A percentile compares a stretch with the other conserved stretches of the same genome.
Evolutionary conservation across 192 early-diverging fungal species (phyloP).

Genomic region (Radiomyces spectabilis): DNA sequence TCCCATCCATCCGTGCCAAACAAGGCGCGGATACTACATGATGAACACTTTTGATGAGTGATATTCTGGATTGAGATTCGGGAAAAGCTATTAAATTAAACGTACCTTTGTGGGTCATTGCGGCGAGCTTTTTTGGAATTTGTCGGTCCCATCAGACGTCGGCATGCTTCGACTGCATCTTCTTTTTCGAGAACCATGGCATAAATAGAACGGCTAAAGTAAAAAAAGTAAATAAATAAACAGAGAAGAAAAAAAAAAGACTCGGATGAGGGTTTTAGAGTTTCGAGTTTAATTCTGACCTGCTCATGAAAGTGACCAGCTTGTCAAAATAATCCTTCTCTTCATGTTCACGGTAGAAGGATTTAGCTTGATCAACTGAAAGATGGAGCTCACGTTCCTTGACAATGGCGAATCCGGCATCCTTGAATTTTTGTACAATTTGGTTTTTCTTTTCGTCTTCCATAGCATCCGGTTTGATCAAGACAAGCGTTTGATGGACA

Average conservation of each 20-base stretch:
- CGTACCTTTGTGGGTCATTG: slow-evolving; percentile 29
- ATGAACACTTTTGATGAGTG: too few relatives aligned
- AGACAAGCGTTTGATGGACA: slow-evolving; percentile 40
- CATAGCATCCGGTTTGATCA: slow-evolving; percentile 55
- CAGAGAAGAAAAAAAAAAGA: not conserved
- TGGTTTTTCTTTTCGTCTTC: slow-evolving; percentile 32
- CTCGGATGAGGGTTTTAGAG: slow-evolving; percentile 4
- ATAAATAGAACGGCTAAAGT: slow-evolving; percentile 29
- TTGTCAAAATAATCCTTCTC: slow-evolving; percentile 13
- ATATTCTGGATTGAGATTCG: not conserved
- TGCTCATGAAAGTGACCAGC: slow-evolving; percentile 39
- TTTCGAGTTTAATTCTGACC: too few relatives aligned
- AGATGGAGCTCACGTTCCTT: slow-evolving; percentile 31
- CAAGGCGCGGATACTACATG: slow-evolving; percentile 40
- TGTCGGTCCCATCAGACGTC: slow-evolving; percentile 43
- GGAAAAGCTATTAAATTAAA: not conserved
- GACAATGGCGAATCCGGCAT: slow-evolving; percentile 34
- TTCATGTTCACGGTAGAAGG: slow-evolving; percentile 27
- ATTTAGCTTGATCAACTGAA: slow-evolving; percentile 28
- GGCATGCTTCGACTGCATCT: slow-evolving; percentile 42
- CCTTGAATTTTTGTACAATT: slow-evolving; percentile 33
- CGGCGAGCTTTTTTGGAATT: slow-evolving; percentile 27
- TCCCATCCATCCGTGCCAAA: slow-evolving; percentile 45
- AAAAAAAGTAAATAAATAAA: slow-evolving; percentile 1
- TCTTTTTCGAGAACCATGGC: slow-evolving; percentile 47